Percentiles rank a stretch among this genome's conserved stretches.
phyloP scores from a whole-genome alignment of 176 grass and related monocot species.

The barley (Hordeum vulgare) region DNA sequence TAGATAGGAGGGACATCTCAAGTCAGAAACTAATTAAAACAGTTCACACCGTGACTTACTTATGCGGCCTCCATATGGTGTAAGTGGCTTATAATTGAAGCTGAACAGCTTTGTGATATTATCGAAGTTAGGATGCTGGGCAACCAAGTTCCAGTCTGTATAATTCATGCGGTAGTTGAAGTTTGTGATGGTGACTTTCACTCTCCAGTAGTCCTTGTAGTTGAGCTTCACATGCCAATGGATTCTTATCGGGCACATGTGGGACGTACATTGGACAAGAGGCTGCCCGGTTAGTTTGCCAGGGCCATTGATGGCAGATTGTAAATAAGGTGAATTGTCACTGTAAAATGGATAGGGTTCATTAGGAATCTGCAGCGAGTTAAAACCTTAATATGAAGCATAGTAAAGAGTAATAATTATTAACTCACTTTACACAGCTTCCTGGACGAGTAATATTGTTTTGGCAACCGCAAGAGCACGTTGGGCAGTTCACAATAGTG shows the following conservation, averaged over 20 bases:
- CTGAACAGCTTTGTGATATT: slow-evolving; percentile 74
- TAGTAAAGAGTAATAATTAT: slow-evolving; percentile 3
- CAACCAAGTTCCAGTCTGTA: slow-evolving; percentile 82
- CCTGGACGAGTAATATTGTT: slow-evolving; percentile 56
- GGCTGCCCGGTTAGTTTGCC: slow-evolving; percentile 56
- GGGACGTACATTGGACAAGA: slow-evolving; percentile 84
- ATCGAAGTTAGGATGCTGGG: slow-evolving; percentile 81
- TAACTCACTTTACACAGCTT: slow-evolving; percentile 91
- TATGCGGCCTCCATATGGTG: slow-evolving; percentile 67
- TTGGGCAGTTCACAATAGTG: slow-evolving; percentile 94
- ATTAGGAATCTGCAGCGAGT: slow-evolving; percentile 13
- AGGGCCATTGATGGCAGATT: slow-evolving; percentile 61
- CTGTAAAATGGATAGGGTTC: slow-evolving; percentile 33
- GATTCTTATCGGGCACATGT: slow-evolving; percentile 90
- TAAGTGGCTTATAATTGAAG: slow-evolving; percentile 89
- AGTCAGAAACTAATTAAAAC: slow-evolving; percentile 4
- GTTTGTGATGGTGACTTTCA: slow-evolving; percentile 79
- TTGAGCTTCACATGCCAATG: slow-evolving; percentile 96
- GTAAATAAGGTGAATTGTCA: slow-evolving; percentile 68
- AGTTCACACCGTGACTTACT: slow-evolving; percentile 52
- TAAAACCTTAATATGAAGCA: background rate
- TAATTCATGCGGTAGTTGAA: slow-evolving; percentile 98
- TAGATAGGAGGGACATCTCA: slow-evolving; percentile 13
- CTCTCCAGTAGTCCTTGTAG: slow-evolving; percentile 94
- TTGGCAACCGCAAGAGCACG: slow-evolving; percentile 90